Base-by-base conservation (phyloP, 768 basidiomycete species). In the Russula brevipes region DNA sequence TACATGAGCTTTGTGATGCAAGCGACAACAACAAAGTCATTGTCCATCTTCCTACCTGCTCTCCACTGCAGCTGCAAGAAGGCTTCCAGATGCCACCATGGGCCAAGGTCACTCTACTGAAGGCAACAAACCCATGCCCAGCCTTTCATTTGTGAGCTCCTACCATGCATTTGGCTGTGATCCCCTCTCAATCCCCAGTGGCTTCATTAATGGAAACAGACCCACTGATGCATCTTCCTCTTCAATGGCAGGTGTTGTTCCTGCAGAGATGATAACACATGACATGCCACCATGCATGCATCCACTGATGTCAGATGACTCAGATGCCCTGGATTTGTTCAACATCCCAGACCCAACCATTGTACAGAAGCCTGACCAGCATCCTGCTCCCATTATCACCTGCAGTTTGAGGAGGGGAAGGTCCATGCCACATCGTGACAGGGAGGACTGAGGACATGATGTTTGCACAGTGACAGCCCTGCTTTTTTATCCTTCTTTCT, bases 1-100 rank as follows among this genome's bases (percentile, higher is more conserved):
- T 97, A 1, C 86, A 89, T 58, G 89, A 91, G 62, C 77, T 96
- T 9, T 80, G 94, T 30, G 86, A 86, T 72, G 72, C 75, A 6
- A 77, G 75, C 10, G 81, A 80, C 5, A 76, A 75, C 7, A 78
- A 79, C 2, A 70, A 72, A 19, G 73, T 71, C 33, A 55, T 64
- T 4, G 65, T 68, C 31, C 38, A 53, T 61, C 14, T 68, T 36
- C 38, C 39, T 58, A n/a, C 39, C 10, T 35, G 30, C 33, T 44
- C 46, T 5, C 31, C 17, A 8, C 36, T n/a, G 30, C 30, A 24
- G 19, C 36, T n/a, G n/a, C n/a, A n/a, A n/a, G n/a, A n/a, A n/a
- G n/a, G n/a, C n/a, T n/a, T n/a, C n/a, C n/a, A n/a, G n/a, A n/a
- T n/a, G n/a, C n/a, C n/a, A n/a, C n/a, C n/a, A n/a, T n/a, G n/a